Evolutionary conservation across 2,329 filamentous ascomycete species (phyloP), one percentile per base, ranked within the genome.

Genomic region (Diaporthe sp.): DNA sequence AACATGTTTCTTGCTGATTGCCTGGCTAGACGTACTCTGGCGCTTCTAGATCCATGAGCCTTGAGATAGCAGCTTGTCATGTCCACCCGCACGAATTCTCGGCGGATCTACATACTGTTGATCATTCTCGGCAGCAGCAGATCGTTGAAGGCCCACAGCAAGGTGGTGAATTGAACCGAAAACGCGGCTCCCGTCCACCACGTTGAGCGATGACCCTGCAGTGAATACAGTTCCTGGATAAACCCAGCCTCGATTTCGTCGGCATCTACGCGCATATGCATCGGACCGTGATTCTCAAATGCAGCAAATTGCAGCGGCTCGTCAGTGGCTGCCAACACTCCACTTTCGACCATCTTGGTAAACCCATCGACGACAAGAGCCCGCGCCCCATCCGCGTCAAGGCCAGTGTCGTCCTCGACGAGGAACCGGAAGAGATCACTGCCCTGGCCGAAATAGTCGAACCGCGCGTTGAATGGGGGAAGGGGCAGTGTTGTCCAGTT

Each of bases 131-230:
- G 78, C 70, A 80, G 70, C 12, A 81, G 61, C 45, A 75, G 72
- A 1, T 82, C 78, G 61, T 83, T 82, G 73, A 80, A 83, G 75
- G 81, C 79, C 82, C 82, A 83, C 10, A 83, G 72, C n/a, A 81
- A 76, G 17, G 80, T 82, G 67, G 80, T 79, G 75, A 82, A 83
- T 22, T 78, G 77, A 0, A 78, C 79, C 19, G 80, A 79, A 71
- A 80, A 86, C 6, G 85, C 82, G 19, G 82, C 82, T 1, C 86
- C 86, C 0, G 85, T 87, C 76, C 83, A 87, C 78, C 80, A 88
- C 0, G 86, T 88, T n/a, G 82, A 83, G 25, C 81, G 78, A 22
- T 82, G 75, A 0, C 86, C 86, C 78, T 88, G 86, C 38, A 88
- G 78, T 2, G 78, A 82, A 77, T 85, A 82, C 66, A 86, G 78